Evolutionary conservation across 2,329 filamentous ascomycete genomes (phyloP).

Genomic region (Fusarium sp.): DNA sequence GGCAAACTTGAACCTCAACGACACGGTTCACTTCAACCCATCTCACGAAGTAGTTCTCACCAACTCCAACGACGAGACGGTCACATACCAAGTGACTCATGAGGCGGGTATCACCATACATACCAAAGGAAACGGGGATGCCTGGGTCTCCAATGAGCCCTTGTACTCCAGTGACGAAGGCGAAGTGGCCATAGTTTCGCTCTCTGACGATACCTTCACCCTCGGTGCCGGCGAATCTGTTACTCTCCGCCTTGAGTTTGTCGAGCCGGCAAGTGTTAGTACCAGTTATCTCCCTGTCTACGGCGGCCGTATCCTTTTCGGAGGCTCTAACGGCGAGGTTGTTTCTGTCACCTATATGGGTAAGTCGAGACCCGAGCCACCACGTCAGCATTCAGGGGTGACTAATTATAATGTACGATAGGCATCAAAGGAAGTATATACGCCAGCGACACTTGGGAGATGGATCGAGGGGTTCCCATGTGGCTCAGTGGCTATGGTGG

Average conservation of each 20-base stretch:
- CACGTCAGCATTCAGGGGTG: neutral
- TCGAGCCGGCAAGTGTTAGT: neutral
- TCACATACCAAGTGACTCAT: conserved; percentile 8
- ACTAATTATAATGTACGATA: neutral
- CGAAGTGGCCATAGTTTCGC: neutral
- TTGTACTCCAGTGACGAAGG: neutral
- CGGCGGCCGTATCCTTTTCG: conserved; percentile 1
- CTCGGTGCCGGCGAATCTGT: neutral
- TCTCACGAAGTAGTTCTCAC: conserved; percentile 1
- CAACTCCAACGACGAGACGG: neutral
- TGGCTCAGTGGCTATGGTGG: conserved; percentile 1
- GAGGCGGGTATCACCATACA: neutral
- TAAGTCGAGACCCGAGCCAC: neutral
- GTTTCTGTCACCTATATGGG: conserved; percentile 13
- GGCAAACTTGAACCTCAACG: conserved; percentile 11
- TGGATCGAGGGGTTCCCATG: conserved; percentile 1
- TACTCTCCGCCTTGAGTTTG: neutral
- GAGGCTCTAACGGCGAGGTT: conserved; percentile 3
- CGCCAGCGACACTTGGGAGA: conserved; percentile 6
- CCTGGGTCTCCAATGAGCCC: neutral
- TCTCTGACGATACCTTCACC: neutral
- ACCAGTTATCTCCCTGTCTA: conserved; percentile 5
- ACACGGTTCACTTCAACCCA: conserved; percentile 9
- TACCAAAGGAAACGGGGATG: neutral
- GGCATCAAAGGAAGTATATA: conserved; percentile 15